These are phyloP conservation scores for Starmerella tilneyi DNA, from an alignment of 805 yeast genomes.

Conservation along the genomic window DNA sequence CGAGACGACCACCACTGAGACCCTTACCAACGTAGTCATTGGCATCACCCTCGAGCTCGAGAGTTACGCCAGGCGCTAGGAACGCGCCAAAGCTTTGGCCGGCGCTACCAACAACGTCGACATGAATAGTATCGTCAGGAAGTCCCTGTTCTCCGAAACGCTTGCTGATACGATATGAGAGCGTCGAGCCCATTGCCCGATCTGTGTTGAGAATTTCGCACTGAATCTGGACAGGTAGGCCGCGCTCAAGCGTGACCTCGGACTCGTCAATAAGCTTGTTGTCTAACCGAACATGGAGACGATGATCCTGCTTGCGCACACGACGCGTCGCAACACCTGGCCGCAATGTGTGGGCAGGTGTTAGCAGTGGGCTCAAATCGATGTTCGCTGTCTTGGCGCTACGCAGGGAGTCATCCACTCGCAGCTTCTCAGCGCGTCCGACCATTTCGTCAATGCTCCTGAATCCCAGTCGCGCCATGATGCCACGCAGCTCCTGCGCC, in stretches of 20 bases:
- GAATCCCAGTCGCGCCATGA: conserved; percentile 93
- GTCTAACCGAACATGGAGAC: conserved; percentile 83
- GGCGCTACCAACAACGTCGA: conserved; percentile 82
- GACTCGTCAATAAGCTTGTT: conserved; percentile 94
- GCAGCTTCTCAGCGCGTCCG: conserved; percentile 87
- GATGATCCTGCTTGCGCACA: conserved; percentile 87
- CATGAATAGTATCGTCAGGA: conserved; percentile 94
- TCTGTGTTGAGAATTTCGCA: conserved; percentile 92
- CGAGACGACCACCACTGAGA: conserved; percentile 84
- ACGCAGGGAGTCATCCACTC: conserved; percentile 73
- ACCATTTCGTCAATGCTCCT: conserved; percentile 96
- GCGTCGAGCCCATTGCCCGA: conserved; percentile 89
- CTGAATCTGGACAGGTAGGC: conserved; percentile 90
- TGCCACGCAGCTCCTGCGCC: conserved; percentile 79
- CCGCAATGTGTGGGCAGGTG: conserved; percentile 93
- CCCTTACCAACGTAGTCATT: conserved; percentile 98
- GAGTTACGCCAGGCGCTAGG: conserved; percentile 89
- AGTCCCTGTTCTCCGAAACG: conserved; percentile 84
- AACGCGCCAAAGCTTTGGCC: conserved; percentile 99
- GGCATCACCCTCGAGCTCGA: conserved; percentile 93
- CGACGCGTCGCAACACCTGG: conserved; percentile 94
- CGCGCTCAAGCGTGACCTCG: conserved; percentile 87
- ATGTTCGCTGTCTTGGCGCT: conserved; percentile 83
- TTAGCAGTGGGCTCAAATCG: conserved; percentile 83
- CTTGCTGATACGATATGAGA: conserved; percentile 88